phyloP scores from a whole-genome alignment of 441 rosid species.

The Bruguiera hainesii region DNA sequence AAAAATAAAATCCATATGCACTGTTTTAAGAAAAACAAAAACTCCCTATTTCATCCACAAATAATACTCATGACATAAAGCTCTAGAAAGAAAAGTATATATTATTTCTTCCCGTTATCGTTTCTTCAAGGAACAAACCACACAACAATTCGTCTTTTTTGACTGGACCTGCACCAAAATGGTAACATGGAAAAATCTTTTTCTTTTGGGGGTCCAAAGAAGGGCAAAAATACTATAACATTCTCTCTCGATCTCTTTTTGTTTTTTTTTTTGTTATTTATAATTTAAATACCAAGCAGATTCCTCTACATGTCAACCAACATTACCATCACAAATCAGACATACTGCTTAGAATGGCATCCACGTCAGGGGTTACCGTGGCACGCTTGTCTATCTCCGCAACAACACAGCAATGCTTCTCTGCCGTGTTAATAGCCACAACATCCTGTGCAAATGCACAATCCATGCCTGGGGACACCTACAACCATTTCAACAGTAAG shows the following conservation, averaged over 20 bases:
- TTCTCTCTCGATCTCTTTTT: neutral
- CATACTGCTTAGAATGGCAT: slow-evolving; percentile 43
- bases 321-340: slow-evolving; percentile 27
- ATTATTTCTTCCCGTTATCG: neutral
- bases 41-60: too few species aligned
- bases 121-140: neutral
- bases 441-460: slow-evolving; percentile 71
- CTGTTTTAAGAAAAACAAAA: neutral
- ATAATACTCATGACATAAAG: neutral
- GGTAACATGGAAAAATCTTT: neutral
- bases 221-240: neutral
- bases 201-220: neutral
- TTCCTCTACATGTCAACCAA: slow-evolving; percentile 5
- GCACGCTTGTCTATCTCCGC: slow-evolving; percentile 73
- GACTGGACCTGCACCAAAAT: neutral
- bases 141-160: neutral
- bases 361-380: slow-evolving; percentile 59
- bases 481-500: slow-evolving; percentile 21
- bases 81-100: neutral
- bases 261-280: too few species aligned
- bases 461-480: slow-evolving; percentile 67
- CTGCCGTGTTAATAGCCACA: slow-evolving; percentile 43
- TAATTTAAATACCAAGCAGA: neutral
- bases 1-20: too few species aligned
- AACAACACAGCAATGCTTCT: slow-evolving; percentile 50